Evolutionary conservation across 148 eudicot species (phyloP).

Genomic region (Silene latifolia): DNA sequence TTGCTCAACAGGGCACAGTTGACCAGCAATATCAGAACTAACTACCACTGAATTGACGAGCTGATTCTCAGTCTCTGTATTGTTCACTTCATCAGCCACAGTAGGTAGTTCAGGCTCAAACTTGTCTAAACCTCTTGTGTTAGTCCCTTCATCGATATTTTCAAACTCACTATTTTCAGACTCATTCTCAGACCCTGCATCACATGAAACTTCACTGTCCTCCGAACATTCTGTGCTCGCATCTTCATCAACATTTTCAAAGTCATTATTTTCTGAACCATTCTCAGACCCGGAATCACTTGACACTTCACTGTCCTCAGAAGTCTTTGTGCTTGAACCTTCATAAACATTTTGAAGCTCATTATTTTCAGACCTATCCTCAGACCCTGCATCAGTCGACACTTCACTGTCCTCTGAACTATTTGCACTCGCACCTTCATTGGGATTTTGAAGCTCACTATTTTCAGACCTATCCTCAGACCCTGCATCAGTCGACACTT

Average conservation of each 20-base stretch:
- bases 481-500: no score
- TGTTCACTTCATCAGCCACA: no score
- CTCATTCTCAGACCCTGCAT: neutral
- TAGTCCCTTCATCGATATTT: no score
- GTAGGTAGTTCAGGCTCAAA: neutral
- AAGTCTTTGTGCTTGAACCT: no score
- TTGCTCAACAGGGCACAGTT: constrained; percentile 1
- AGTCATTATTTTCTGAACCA: neutral
- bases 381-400: neutral
- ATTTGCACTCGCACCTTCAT: neutral
- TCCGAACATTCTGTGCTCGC: neutral
- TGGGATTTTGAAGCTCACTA: neutral
- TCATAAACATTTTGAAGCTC: no score
- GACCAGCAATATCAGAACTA: constrained; percentile 3
- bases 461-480: neutral
- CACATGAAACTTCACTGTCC: constrained; percentile 1
- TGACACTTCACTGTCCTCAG: neutral
- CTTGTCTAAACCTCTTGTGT: neutral
- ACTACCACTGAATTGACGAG: neutral
- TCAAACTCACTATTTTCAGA: neutral
- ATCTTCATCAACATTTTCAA: neutral
- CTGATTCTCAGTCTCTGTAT: neutral
- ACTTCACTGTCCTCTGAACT: neutral
- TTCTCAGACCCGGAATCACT: neutral
- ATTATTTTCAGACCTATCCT: no score